Base-by-base conservation (phyloP, 176 grass and related monocot species). In the Oryza glaberrima region DNA sequence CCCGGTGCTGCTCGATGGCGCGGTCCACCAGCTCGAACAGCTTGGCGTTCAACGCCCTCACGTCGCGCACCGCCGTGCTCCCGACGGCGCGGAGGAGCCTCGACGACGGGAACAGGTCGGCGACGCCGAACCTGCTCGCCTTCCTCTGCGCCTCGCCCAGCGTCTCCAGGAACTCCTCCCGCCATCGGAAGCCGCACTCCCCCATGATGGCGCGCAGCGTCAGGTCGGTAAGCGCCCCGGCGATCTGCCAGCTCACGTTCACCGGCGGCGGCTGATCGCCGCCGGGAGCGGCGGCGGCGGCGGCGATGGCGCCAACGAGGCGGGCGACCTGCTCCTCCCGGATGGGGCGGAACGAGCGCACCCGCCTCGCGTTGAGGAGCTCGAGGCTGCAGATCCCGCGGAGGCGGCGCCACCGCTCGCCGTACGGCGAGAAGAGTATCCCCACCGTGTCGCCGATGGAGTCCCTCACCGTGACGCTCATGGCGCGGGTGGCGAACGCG, bases 51-150 rank as follows among this genome's bases (percentile, higher is more conserved):
- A 60, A 4, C n/a, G 36, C 75, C 66, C 10, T 32, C 25, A 32
- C 12, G 73, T 23, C 32, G 54, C 25, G 49, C 6, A 10, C 60
- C 20, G 40, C 60, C 20, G 40, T 67, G 4, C 76, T 56, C 64
- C 67, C 77, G 36, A 86, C 22, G 7, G 41, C 13, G 10, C 52
- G 34, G 13, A 69, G 23, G 14, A 86, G 77, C 19, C 65, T 35
- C 26, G 81, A 77, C 7, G 83, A 82, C 17, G 88, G 88, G 43
- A 86, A 86, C 13, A 76, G 43, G 43, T 90, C 88, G 12, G 60
- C 69, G 5, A 82, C 7, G 65, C 16, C 70, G 15, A 86, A 80
- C 15, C 70, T 48, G 12, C 63, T 25, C 11, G 8, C 6, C 10
- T 56, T 5, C 73, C 68, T 65, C 0, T 69, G 11, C 15, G 6